Evolutionary conservation across 2,329 filamentous ascomycete genomes (phyloP).

Genomic region (Atkinsonella texensis): DNA sequence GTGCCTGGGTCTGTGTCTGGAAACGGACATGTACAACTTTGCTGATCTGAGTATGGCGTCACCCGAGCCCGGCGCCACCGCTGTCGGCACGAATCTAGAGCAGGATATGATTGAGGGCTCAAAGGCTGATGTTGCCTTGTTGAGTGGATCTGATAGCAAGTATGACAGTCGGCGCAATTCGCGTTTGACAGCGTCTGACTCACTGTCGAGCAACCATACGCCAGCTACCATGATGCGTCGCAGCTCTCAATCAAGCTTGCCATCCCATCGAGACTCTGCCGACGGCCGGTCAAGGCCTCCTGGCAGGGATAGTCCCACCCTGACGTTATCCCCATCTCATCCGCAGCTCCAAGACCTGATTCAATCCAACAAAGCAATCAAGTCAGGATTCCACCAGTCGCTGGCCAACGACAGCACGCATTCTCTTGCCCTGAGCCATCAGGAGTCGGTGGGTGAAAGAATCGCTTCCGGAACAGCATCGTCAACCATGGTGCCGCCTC

Average conservation of each 20-base stretch:
- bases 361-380: slow-evolving; percentile 45
- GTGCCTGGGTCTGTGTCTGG: slow-evolving; percentile 56
- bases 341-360: slow-evolving; percentile 49
- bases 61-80: slow-evolving; percentile 11
- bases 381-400: slow-evolving; percentile 42
- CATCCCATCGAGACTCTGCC: slow-evolving; percentile 37
- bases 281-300: slow-evolving; percentile 22
- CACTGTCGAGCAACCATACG: slow-evolving; percentile 25
- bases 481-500: slow-evolving; percentile 13
- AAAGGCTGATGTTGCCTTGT: slow-evolving; percentile 25
- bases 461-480: slow-evolving; percentile 13
- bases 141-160: slow-evolving; percentile 25
- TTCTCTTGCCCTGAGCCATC: slow-evolving; percentile 39
- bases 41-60: slow-evolving; percentile 10
- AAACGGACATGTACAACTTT: slow-evolving; percentile 16
- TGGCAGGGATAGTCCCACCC: slow-evolving; percentile 48
- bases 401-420: slow-evolving; percentile 46
- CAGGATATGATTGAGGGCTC: slow-evolving; percentile 21
- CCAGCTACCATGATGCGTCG: slow-evolving; percentile 25
- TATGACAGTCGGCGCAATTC: slow-evolving; percentile 41
- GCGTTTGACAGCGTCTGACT: slow-evolving; percentile 37
- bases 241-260: slow-evolving; percentile 38
- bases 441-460: slow-evolving; percentile 32
- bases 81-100: slow-evolving; percentile 11
- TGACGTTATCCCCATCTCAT: slow-evolving; percentile 38